Conservation (phyloP, 2,329 filamentous ascomycete genomes). For the Sporothrix brunneoviolacea region DNA sequence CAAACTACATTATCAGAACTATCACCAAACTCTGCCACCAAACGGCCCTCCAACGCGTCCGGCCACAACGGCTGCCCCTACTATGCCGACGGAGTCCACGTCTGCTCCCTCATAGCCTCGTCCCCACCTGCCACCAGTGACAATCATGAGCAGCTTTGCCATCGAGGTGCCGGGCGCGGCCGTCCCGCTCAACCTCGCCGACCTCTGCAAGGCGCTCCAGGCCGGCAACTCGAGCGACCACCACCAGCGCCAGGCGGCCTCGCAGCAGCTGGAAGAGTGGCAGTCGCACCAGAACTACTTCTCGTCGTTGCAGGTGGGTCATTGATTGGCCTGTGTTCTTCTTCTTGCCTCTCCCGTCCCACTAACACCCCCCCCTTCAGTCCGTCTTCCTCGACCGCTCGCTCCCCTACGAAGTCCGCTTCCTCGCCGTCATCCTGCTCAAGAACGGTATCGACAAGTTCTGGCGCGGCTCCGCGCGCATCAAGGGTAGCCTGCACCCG, state of each 20-base stretch:
- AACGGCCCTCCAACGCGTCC: too few relatives aligned
- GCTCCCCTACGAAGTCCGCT: slow-evolving; percentile 70
- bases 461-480: slow-evolving; percentile 62
- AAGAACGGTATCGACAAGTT: slow-evolving; percentile 96
- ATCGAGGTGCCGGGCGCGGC: slow-evolving; percentile 80
- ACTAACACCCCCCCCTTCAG: slow-evolving; percentile 34
- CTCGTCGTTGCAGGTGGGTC: slow-evolving; percentile 59
- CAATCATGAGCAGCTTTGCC: slow-evolving; percentile 57
- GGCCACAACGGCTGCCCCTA: too few relatives aligned
- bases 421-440: slow-evolving; percentile 85
- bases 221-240: slow-evolving; percentile 57
- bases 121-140: too few relatives aligned
- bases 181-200: slow-evolving; percentile 57
- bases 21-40: too few relatives aligned
- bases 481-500: slow-evolving; percentile 59
- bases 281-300: slow-evolving; percentile 61
- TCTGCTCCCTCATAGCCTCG: too few relatives aligned
- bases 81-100: too few relatives aligned
- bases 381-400: slow-evolving; percentile 74
- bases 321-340: too few relatives aligned
- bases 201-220: slow-evolving; percentile 58
- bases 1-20: too few relatives aligned
- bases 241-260: slow-evolving; percentile 58
- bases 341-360: not conserved
- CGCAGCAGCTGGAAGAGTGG: slow-evolving; percentile 67